Conservation (phyloP, 495 filamentous ascomycete species). For the Amphirosellinia nigrospora region DNA sequence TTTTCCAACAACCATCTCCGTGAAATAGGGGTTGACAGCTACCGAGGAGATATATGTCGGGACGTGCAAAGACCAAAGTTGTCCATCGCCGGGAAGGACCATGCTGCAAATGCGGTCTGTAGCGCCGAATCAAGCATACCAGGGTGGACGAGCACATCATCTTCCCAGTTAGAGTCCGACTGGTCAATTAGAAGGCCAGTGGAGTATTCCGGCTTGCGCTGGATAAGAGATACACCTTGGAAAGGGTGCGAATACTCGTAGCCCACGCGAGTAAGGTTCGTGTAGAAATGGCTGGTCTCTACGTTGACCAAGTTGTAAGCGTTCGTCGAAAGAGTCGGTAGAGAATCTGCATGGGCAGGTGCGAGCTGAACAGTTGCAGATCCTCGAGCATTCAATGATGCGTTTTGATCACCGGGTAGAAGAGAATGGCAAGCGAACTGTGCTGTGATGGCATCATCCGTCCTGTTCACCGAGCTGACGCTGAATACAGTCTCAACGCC, state of each 20-base stretch:
- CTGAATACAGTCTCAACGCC: background rate
- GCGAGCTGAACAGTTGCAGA: conserved; percentile 3
- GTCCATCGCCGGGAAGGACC: conserved; percentile 27
- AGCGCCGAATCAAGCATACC: conserved; percentile 33
- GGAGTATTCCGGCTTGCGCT: background rate
- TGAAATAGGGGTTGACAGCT: conserved; percentile 25
- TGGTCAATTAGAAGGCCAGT: conserved; percentile 4
- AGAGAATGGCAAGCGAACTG: conserved; percentile 17
- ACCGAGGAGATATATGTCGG: conserved; percentile 27
- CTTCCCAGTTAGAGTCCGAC: conserved; percentile 7
- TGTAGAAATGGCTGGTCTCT: background rate
- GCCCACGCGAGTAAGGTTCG: background rate
- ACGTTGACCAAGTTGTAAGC: conserved; percentile 6
- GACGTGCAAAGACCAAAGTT: conserved; percentile 24
- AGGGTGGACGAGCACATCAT: conserved; percentile 31
- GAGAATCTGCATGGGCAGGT: background rate
- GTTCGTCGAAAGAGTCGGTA: background rate
- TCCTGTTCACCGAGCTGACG: background rate
- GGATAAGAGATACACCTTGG: conserved; percentile 5
- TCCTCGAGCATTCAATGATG: conserved; percentile 5
- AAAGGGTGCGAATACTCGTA: conserved; percentile 13
- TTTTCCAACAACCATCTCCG: too few species aligned
- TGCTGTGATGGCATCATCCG: background rate
- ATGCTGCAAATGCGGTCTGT: conserved; percentile 31
- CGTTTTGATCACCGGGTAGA: conserved; percentile 1